A percentile compares a stretch with the other conserved stretches of the same genome.
Conservation (phyloP, 2,329 filamentous ascomycete species). For the Calonectria leucothoes region DNA sequence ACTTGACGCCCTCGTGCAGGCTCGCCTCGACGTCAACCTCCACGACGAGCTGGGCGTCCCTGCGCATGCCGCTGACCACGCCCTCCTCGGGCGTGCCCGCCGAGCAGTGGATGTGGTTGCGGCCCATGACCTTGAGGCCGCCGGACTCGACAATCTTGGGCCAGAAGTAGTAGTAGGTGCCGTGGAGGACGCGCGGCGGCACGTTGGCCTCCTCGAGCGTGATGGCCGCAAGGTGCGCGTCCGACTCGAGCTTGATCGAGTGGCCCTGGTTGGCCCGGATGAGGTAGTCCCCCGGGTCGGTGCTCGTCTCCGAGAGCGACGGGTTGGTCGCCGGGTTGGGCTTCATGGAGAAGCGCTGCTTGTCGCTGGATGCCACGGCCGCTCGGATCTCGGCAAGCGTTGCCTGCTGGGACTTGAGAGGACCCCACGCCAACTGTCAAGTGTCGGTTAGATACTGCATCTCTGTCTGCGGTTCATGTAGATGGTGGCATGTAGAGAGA, state of each 20-base stretch:
- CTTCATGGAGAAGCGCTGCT: slow-evolving; percentile 89
- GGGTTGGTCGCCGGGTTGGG: slow-evolving; percentile 54
- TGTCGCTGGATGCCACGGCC: slow-evolving; percentile 81
- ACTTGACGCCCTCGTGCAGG: slow-evolving; percentile 72
- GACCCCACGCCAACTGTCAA: slow-evolving; percentile 63
- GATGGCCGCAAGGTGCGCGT: slow-evolving; percentile 76
- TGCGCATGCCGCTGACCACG: slow-evolving; percentile 85
- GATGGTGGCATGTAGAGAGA: too few species aligned
- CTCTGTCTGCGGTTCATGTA: not conserved
- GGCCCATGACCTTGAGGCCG: slow-evolving; percentile 82
- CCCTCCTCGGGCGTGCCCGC: slow-evolving; percentile 71
- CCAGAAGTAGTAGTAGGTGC: slow-evolving; percentile 89
- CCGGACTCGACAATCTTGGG: slow-evolving; percentile 78
- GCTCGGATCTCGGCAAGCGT: slow-evolving; percentile 79
- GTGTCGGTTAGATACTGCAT: slow-evolving; percentile 13
- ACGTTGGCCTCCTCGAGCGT: slow-evolving; percentile 68
- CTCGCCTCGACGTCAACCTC: slow-evolving; percentile 79
- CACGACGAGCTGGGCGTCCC: slow-evolving; percentile 80
- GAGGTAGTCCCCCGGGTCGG: slow-evolving; percentile 75
- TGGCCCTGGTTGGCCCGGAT: slow-evolving; percentile 98
- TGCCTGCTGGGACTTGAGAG: slow-evolving; percentile 76
- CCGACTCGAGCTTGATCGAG: slow-evolving; percentile 80
- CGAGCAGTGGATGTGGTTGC: slow-evolving; percentile 93
- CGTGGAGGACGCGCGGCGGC: slow-evolving; percentile 81
- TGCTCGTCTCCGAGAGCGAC: slow-evolving; percentile 37